Base-by-base conservation (phyloP, 768 basidiomycete genomes). In the Leucocoprinus leucothites region DNA sequence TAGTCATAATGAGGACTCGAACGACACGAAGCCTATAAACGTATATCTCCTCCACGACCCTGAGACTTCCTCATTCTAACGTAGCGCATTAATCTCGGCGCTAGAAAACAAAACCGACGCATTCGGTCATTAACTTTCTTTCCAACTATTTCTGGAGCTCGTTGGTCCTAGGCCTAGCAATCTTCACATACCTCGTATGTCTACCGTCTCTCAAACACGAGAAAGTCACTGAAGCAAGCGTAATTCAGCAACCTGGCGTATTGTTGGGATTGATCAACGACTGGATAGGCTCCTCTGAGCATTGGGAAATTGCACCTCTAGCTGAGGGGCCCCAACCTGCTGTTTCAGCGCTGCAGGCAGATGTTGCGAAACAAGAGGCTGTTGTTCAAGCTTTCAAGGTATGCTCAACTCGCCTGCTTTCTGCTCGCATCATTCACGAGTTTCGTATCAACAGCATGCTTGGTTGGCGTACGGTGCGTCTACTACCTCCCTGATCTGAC, bases 361-460 rank as follows among this genome's bases (percentile, higher is more conserved):
- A 95, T 65, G 64, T 74, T 6, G 62, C 68, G 21, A 88, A 82
- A 66, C 80, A 84, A 34, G 80, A 85, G 44, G 91, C 89, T 0
- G 74, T 96, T 9, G 82, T 88, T 13, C 76, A 78, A 5, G 91
- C 94, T 0, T 93, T 95, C 77, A 82, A 81, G 75, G 91, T 92
- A 59, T 60, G 79, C 65, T 2, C 19, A 18, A 4, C 41, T 18
- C 13, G 6, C 8, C 35, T 31, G 14, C n/a, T 9, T 9, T 13
- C 18, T n/a, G 28, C 8, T 34, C 34, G 7, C 8, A n/a, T 19
- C 28, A 31, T 21, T n/a, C 5, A 19, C 51, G 50, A 59, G 58
- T 53, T 31, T 38, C 49, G 16, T 4, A n/a, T 6, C 18, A 18
- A 18, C 63, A 94, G 92, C 82, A 93, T 69, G 90, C 91, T 21